phyloP scores from a whole-genome alignment of 31 red algal genomes.

The Bonnemaisonia californica region DNA sequence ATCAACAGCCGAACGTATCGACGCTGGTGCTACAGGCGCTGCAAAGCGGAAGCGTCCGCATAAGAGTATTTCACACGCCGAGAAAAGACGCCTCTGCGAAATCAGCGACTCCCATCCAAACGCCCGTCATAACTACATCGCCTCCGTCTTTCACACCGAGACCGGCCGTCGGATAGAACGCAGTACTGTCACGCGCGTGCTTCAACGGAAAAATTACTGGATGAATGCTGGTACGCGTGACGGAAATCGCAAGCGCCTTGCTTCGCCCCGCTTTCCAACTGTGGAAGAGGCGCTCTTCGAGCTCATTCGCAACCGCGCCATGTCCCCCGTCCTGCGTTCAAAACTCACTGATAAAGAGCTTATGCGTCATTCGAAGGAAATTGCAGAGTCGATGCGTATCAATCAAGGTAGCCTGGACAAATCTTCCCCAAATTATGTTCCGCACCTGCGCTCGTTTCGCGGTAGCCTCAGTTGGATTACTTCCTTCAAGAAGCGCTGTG shows the following conservation, averaged over 20 bases:
- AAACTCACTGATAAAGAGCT: constrained; percentile 22
- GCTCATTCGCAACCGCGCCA: constrained; percentile 24
- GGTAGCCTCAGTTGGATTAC: constrained; percentile 33
- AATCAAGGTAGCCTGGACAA: constrained; percentile 17
- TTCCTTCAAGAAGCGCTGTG: constrained; percentile 25
- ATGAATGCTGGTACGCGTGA: constrained; percentile 11
- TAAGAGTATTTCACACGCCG: constrained; percentile 19
- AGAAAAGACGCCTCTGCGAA: constrained; percentile 38
- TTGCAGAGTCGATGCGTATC: not conserved
- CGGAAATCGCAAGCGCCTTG: constrained; percentile 1
- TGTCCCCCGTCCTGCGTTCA: not conserved
- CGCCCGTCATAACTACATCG: constrained; percentile 9
- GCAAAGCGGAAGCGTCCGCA: not conserved
- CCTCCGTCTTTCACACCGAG: not conserved
- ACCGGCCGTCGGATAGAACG: constrained; percentile 21
- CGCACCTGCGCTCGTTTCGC: constrained; percentile 5
- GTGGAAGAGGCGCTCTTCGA: constrained; percentile 25
- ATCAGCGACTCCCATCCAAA: constrained; percentile 12
- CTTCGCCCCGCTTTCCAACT: constrained; percentile 13
- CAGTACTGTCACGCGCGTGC: constrained; percentile 33
- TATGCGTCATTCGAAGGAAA: constrained; percentile 1
- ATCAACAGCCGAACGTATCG: not conserved
- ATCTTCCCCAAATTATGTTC: constrained; percentile 5
- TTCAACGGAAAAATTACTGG: constrained; percentile 29
- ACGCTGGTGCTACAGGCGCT: not conserved